Percentiles rank a stretch among this genome's conserved stretches.
These are phyloP conservation scores for Chrysanthemum seticuspe DNA, from an alignment of 129 eudicot genomes.

Conservation along the genomic window DNA sequence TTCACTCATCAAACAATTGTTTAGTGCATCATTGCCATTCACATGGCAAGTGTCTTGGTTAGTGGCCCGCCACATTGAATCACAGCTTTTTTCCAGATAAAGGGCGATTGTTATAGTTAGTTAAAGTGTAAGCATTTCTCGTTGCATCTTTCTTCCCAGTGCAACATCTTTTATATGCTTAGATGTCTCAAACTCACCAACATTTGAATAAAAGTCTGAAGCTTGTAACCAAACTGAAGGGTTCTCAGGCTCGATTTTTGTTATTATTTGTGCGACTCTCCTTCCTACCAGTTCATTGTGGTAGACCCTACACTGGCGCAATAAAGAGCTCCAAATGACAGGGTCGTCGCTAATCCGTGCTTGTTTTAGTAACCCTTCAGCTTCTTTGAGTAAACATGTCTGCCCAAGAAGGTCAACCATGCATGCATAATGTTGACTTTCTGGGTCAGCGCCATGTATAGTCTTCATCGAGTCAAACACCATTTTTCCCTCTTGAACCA, in stretches of 20 bases:
- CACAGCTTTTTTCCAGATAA: conserved; percentile 9
- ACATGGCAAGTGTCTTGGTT: conserved; percentile 19
- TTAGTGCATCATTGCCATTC: conserved; percentile 29
- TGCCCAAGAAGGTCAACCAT: conserved; percentile 74
- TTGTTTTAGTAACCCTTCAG: conserved; percentile 47
- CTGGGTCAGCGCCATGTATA: conserved; percentile 47
- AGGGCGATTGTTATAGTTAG: conserved; percentile 23
- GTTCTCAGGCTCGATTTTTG: conserved; percentile 49
- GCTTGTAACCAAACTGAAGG: conserved; percentile 51
- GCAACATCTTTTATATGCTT: conserved; percentile 41
- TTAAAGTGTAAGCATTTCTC: conserved; percentile 50
- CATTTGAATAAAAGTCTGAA: conserved; percentile 49
- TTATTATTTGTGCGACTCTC: conserved; percentile 43
- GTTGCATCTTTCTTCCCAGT: conserved; percentile 37
- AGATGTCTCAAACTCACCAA: conserved; percentile 47
- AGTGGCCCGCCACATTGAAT: conserved; percentile 25
- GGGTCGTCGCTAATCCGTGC: conserved; percentile 34
- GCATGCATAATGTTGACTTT: conserved; percentile 56
- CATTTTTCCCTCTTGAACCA: conserved; percentile 57
- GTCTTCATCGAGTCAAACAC: conserved; percentile 53
- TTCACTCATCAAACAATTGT: conserved; percentile 65
- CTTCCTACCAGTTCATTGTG: conserved; percentile 49
- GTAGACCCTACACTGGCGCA: conserved; percentile 61
- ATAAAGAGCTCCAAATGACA: conserved; percentile 58
- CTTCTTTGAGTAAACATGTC: conserved; percentile 68